phyloP scores from a whole-genome alignment of 306 rosid genomes.

The Sindora glabra region DNA sequence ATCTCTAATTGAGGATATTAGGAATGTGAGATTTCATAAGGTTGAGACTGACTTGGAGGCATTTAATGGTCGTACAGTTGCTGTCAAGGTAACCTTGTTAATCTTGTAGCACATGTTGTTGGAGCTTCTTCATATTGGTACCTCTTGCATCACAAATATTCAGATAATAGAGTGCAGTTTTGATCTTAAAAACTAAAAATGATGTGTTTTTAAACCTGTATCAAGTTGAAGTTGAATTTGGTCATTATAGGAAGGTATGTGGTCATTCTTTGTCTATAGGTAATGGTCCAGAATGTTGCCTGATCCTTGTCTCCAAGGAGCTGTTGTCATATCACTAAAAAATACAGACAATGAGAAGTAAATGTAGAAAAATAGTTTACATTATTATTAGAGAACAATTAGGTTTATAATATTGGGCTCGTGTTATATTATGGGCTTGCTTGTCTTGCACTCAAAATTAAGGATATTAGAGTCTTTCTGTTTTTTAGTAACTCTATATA shows the following conservation, averaged over 20 bases:
- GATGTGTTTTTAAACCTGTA: not conserved
- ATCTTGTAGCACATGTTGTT: too few species aligned
- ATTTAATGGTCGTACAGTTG: slow-evolving; percentile 77
- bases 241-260: not conserved
- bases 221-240: not conserved
- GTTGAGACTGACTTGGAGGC: slow-evolving; percentile 82
- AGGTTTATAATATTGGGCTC: too few species aligned
- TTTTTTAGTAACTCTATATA: too few species aligned
- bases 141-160: not conserved
- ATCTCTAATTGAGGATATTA: slow-evolving; percentile 87
- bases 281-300: not conserved
- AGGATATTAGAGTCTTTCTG: too few species aligned
- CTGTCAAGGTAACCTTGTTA: slow-evolving; percentile 64
- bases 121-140: too few species aligned
- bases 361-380: too few species aligned
- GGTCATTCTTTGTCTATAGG: not conserved
- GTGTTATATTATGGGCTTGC: too few species aligned
- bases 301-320: not conserved
- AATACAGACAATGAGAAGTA: too few species aligned
- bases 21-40: slow-evolving; percentile 89
- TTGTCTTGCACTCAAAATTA: too few species aligned
- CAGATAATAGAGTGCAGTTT: not conserved
- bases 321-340: too few species aligned
- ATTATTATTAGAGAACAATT: too few species aligned
- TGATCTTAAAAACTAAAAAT: not conserved